These are phyloP conservation scores for Neonectria magnoliae DNA, from an alignment of 2,329 filamentous ascomycete genomes.

Conservation along the genomic window DNA sequence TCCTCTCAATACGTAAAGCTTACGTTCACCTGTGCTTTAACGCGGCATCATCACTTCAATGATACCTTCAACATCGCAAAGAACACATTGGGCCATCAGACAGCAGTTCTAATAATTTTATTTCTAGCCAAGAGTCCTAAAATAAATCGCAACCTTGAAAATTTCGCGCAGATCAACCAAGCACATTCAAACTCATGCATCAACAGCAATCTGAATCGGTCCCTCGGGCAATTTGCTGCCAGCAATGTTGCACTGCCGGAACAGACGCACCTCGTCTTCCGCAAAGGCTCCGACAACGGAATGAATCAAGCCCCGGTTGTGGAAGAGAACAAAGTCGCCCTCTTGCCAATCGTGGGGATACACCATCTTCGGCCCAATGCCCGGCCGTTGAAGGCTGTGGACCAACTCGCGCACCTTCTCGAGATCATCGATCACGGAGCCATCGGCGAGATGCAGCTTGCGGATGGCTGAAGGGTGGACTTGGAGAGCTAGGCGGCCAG, in stretches of 20 bases:
- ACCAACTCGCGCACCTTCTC: slow-evolving; percentile 73
- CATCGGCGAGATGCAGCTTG: slow-evolving; percentile 73
- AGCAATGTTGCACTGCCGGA: slow-evolving; percentile 84
- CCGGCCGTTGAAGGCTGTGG: slow-evolving; percentile 75
- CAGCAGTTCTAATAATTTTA: neutral
- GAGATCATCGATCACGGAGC: slow-evolving; percentile 75
- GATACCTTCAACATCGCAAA: neutral
- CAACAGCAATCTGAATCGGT: slow-evolving; percentile 42
- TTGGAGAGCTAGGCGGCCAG: slow-evolving; percentile 74
- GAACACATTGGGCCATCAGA: neutral
- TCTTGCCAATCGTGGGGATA: slow-evolving; percentile 82
- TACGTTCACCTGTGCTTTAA: neutral
- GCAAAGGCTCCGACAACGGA: slow-evolving; percentile 79
- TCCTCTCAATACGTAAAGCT: neutral
- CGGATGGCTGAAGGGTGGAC: slow-evolving; percentile 78
- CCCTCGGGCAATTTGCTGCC: slow-evolving; percentile 67
- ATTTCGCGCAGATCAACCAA: neutral
- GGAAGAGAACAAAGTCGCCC: slow-evolving; percentile 80
- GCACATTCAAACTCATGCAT: neutral
- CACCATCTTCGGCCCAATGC: slow-evolving; percentile 73
- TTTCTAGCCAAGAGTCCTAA: neutral
- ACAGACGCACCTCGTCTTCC: slow-evolving; percentile 77
- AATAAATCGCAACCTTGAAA: neutral
- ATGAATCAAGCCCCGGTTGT: slow-evolving; percentile 80
- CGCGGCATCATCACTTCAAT: neutral